phyloP scores from a whole-genome alignment of 331 rosid genomes.

The Cydonia oblonga region DNA sequence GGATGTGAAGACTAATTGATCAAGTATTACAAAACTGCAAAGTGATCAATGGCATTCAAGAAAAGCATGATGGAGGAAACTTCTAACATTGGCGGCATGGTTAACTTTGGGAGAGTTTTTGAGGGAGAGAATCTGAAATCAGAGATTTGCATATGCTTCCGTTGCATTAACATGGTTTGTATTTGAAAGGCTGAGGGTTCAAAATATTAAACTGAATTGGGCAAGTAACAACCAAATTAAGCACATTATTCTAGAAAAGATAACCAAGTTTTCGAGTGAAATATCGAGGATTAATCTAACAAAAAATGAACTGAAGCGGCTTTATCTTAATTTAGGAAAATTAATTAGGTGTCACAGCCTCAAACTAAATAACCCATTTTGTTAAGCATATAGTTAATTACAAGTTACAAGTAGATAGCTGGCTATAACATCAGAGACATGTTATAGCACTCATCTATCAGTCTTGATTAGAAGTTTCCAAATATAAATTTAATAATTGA shows the following conservation, averaged over 20 bases:
- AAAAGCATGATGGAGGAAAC: no score
- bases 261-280: neutral
- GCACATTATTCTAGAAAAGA: neutral
- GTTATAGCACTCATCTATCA: neutral
- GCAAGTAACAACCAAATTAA: slow-evolving; percentile 5
- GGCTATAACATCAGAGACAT: neutral
- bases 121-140: slow-evolving; percentile 10
- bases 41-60: neutral
- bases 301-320: no score
- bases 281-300: no score
- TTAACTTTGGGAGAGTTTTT: slow-evolving; percentile 15
- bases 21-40: neutral
- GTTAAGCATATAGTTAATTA: no score
- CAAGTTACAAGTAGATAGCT: no score
- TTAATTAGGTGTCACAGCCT: neutral
- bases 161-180: slow-evolving; percentile 24
- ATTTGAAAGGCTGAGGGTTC: slow-evolving; percentile 21
- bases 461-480: neutral
- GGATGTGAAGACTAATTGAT: neutral
- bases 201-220: slow-evolving; percentile 15
- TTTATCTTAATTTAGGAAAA: slow-evolving; percentile 19
- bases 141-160: neutral
- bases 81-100: no score
- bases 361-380: slow-evolving; percentile 13
- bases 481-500: no score